These are phyloP conservation scores for Solanum pinnatisectum DNA, from an alignment of 257 asterid species.

Conservation along the genomic window DNA sequence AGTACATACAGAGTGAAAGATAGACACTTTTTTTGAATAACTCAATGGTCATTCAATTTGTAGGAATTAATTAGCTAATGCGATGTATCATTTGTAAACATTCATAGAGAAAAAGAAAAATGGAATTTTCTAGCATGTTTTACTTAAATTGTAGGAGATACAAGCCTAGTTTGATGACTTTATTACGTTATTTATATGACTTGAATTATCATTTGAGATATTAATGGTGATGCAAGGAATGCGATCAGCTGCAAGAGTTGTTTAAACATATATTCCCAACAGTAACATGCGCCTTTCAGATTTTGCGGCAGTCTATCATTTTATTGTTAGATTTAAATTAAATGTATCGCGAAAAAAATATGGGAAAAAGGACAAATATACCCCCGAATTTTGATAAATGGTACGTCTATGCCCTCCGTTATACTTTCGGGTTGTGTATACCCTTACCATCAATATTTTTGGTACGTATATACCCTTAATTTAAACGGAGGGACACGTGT, in stretches of 20 bases:
- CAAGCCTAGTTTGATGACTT: not conserved
- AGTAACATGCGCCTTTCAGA: not conserved
- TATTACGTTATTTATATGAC: not conserved
- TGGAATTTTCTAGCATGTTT: not conserved
- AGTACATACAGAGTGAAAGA: not conserved
- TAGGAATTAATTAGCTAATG: not conserved
- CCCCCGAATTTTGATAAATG: too few species aligned
- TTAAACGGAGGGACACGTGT: too few species aligned
- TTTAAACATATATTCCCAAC: not conserved
- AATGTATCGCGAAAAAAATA: not conserved
- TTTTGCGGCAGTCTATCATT: not conserved
- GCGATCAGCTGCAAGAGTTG: not conserved
- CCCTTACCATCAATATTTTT: too few species aligned
- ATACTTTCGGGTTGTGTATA: too few species aligned
- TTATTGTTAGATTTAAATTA: not conserved
- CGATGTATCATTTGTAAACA: not conserved
- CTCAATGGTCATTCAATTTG: not conserved
- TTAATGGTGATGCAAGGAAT: not conserved
- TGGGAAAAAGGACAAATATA: too few species aligned
- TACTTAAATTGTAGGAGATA: not conserved
- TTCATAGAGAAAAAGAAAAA: not conserved
- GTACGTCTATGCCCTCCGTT: too few species aligned
- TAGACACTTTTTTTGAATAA: too few species aligned
- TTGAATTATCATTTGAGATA: not conserved
- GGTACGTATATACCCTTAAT: too few species aligned